phyloP scores from a whole-genome alignment of 495 filamentous ascomycete genomes.

The Cercophora scortea region DNA sequence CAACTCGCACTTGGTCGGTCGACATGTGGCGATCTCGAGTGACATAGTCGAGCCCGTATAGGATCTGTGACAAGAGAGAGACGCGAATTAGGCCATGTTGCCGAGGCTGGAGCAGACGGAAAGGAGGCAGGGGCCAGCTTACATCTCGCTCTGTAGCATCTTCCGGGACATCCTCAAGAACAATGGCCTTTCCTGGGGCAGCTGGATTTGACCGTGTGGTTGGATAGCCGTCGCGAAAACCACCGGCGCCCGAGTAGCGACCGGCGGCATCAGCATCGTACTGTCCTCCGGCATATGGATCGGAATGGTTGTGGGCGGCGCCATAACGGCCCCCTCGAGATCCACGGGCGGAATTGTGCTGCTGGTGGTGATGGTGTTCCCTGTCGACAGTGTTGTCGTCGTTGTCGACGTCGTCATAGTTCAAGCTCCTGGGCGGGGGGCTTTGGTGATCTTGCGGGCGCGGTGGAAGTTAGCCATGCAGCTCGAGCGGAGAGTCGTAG shows the following conservation, averaged over 20 bases:
- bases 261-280: background rate
- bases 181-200: conserved; percentile 5
- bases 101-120: background rate
- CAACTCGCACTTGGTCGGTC: conserved; percentile 20
- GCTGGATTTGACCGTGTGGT: background rate
- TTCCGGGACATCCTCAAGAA: conserved; percentile 19
- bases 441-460: conserved; percentile 14
- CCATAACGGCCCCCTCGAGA: no score
- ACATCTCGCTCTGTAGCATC: conserved; percentile 26
- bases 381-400: background rate
- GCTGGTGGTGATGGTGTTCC: no score
- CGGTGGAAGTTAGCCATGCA: conserved; percentile 22
- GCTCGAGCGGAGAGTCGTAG: conserved; percentile 2
- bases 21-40: conserved; percentile 19
- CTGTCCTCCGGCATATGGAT: no score
- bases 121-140: background rate
- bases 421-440: conserved; percentile 15
- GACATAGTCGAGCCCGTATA: conserved; percentile 24
- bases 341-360: no score
- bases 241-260: background rate
- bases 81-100: background rate
- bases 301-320: no score
- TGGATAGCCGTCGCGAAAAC: background rate
- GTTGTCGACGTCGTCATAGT: conserved; percentile 20
- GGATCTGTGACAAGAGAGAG: conserved; percentile 9